Conservation (phyloP, 345 rosid genomes). For the Linum lewisii region DNA sequence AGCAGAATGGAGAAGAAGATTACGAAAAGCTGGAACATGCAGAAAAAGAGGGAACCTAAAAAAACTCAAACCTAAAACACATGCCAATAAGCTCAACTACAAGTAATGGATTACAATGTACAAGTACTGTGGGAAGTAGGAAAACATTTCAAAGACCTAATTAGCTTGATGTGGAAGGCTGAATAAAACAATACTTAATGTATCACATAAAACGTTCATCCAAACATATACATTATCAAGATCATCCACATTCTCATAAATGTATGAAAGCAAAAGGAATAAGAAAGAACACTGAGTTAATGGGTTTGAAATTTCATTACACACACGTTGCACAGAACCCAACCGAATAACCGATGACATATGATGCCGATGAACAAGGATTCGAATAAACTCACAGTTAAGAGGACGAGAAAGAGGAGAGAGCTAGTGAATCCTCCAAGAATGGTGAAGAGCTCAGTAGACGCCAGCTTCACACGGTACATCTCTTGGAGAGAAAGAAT, state of each 20-base stretch:
- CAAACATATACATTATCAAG: background rate
- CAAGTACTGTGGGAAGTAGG: background rate
- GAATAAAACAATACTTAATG: no score
- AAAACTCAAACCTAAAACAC: background rate
- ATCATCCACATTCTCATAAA: background rate
- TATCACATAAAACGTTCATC: background rate
- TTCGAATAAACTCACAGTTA: slow-evolving; percentile 39
- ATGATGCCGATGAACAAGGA: background rate
- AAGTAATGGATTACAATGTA: no score
- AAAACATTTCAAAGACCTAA: background rate
- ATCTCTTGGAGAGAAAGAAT: slow-evolving; percentile 71
- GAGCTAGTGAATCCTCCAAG: slow-evolving; percentile 86
- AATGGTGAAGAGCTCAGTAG: slow-evolving; percentile 68
- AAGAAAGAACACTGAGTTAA: no score
- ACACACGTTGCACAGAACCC: background rate
- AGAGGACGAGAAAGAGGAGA: slow-evolving; percentile 57
- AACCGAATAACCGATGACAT: no score
- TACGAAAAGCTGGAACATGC: no score
- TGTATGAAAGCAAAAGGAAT: background rate
- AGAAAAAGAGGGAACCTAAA: background rate
- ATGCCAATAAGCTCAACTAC: no score
- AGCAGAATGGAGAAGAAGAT: background rate
- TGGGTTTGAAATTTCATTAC: background rate
- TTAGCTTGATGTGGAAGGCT: background rate
- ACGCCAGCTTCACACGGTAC: slow-evolving; percentile 65